Evolutionary conservation across 2,329 filamentous ascomycete species (phyloP), one percentile per base, ranked within the genome.

Genomic region (Eutypa lata): DNA sequence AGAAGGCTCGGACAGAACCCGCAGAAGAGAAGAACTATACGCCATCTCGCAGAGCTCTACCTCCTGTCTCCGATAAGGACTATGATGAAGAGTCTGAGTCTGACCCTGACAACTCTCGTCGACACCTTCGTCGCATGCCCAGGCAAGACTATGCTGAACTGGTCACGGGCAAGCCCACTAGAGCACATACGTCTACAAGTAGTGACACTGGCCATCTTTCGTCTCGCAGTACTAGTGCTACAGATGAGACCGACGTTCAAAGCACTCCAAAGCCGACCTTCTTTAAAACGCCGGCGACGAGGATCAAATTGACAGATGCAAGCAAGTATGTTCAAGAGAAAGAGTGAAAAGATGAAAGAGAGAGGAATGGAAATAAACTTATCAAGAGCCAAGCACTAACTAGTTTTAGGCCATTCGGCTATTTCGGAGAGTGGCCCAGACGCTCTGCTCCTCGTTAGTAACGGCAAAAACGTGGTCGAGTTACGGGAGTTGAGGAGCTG

Each of bases 391-490:
- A 21, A 26, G 7, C 24, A 14, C 62, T 47, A 54, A 56, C 40
- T 24, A 45, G n/a, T n/a, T n/a, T n/a, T 45, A 68, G 66, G 43
- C 66, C 66, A 4, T 68, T 68, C 47, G 66, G 66, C 3, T 65
- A 65, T 48, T 65, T 60, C 7, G 66, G 66, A 47, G 62, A 60
- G 22, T 68, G 65, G 66, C 64, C 66, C 13, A 59, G 66, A 58
- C 57, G 66, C n/a, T 66, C 64, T 11, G 66, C 66, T 38, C 65
- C 66, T 14, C 59, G 59, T 28, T 65, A 60, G 43, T 19, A 42
- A 13, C n/a, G n/a, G n/a, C n/a, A n/a, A n/a, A n/a, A n/a, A n/a
- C n/a, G 11, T n/a, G 19, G 18, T 19, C 19, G n/a, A 6, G 18
- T 22, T 42, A 13, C 19, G 18, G 19, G 13, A 21, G n/a, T 42